A percentile compares a stretch with the other conserved stretches of the same genome.
Evolutionary conservation across 2,329 filamentous ascomycete species (phyloP).

Genomic region (Fusarium burgessii): DNA sequence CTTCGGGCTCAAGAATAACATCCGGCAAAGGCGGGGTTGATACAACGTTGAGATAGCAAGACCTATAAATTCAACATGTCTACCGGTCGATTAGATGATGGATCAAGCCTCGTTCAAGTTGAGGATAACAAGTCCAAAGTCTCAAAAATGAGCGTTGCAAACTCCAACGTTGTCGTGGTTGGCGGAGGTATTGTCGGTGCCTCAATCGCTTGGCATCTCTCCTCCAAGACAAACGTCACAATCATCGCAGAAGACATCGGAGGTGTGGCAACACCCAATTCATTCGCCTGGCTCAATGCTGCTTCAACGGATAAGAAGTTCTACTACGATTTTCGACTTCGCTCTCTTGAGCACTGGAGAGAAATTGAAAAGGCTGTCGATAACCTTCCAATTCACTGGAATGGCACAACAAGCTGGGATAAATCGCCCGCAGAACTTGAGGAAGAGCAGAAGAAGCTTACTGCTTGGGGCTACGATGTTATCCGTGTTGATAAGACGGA

Average conservation of each 20-base stretch:
- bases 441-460: conserved; percentile 9
- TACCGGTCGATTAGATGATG: background rate
- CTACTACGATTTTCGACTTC: conserved; percentile 21
- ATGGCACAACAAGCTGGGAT: conserved; percentile 11
- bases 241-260: conserved; percentile 25
- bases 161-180: background rate
- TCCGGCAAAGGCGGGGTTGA: conserved; percentile 2
- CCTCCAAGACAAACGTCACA: conserved; percentile 13
- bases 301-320: conserved; percentile 9
- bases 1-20: background rate
- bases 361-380: conserved; percentile 4
- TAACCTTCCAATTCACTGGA: conserved; percentile 13
- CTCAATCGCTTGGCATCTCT: conserved; percentile 25
- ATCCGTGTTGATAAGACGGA: background rate
- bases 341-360: conserved; percentile 11
- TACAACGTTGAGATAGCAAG: background rate
- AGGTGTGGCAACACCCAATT: conserved; percentile 11
- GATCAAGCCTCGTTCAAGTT: accelerated
- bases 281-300: conserved; percentile 23
- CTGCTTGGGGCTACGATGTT: conserved; percentile 12
- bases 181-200: conserved; percentile 30
- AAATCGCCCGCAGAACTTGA: background rate
- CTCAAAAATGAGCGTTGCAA: background rate
- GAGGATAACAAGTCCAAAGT: accelerated
- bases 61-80: background rate